Evolutionary conservation across 2,329 filamentous ascomycete genomes (phyloP).

Genomic region (Fusarium poae): DNA sequence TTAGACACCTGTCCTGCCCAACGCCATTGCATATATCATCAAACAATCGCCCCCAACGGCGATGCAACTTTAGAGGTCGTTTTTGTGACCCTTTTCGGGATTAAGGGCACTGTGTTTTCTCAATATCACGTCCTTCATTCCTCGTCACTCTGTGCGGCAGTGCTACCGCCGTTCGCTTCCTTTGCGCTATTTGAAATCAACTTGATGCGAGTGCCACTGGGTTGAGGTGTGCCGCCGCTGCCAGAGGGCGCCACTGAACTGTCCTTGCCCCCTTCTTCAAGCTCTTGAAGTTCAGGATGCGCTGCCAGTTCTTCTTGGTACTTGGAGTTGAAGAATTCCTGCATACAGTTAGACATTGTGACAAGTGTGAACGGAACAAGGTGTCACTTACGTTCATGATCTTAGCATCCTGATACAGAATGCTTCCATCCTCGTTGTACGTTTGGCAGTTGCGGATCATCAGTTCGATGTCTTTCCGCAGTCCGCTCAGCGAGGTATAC

Average conservation of each 20-base stretch:
- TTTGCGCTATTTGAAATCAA: slow-evolving; percentile 64
- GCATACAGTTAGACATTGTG: slow-evolving; percentile 51
- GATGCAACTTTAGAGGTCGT: slow-evolving; percentile 31
- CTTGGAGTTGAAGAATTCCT: slow-evolving; percentile 70
- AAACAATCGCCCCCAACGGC: slow-evolving; percentile 44
- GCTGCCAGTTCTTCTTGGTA: slow-evolving; percentile 67
- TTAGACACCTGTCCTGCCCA: slow-evolving; percentile 47
- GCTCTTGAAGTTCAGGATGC: slow-evolving; percentile 67
- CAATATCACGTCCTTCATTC: slow-evolving; percentile 54
- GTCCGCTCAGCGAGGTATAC: slow-evolving; percentile 83
- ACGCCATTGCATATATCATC: slow-evolving; percentile 52
- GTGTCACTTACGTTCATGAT: slow-evolving; percentile 79
- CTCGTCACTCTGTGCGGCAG: slow-evolving; percentile 65
- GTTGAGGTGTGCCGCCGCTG: slow-evolving; percentile 74
- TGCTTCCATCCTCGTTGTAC: slow-evolving; percentile 95
- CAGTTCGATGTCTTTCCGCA: slow-evolving; percentile 84
- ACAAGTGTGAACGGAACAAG: background rate
- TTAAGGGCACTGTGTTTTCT: slow-evolving; percentile 5
- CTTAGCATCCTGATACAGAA: slow-evolving; percentile 92
- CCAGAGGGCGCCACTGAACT: slow-evolving; percentile 65
- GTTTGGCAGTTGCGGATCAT: slow-evolving; percentile 93
- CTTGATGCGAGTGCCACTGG: slow-evolving; percentile 76
- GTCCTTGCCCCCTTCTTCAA: slow-evolving; percentile 62
- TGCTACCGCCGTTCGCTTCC: slow-evolving; percentile 56
- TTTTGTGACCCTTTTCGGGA: slow-evolving; percentile 16